Base-by-base conservation (phyloP, 345 rosid genomes). In the Camelina laxa region DNA sequence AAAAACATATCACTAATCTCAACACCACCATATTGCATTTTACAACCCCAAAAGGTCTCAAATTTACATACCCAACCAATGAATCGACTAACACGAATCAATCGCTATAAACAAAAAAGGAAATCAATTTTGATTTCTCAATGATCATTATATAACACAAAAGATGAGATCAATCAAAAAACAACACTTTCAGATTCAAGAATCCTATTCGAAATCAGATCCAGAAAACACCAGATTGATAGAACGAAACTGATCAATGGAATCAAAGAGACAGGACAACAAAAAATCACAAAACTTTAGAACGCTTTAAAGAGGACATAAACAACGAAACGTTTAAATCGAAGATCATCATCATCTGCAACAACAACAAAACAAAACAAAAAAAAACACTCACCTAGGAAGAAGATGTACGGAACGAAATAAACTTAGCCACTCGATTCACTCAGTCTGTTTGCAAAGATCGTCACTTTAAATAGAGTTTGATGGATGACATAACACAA, bases 321-420 rank as follows among this genome's bases (percentile, higher is more conserved):
- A 55, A 33, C 5, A 44, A 1, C 38, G 64, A n/a, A 9, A 73
- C 13, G 35, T 14, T 36, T n/a, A n/a, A n/a, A n/a, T n/a, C n/a
- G n/a, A n/a, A n/a, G n/a, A n/a, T n/a, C n/a, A 74, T 45, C 15
- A 56, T 36, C 41, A n/a, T 47, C 19, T 7, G 9, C 30, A 22
- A 64, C 65, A 45, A 36, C 39, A 36, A 36, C 10, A 36, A 8
- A 9, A 27, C 30, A 27, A 27, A 24, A 24, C 24, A 0, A 7
- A 35, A 9, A 38, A 9, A 10, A 38, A 9, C n/a, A 24, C 44
- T 35, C 78, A 74, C 78, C 67, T 66, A 54, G 8, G 22, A 68
- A 31, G 30, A 44, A 55, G 76, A 55, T 50, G 69, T 44, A 31
- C 31, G 35, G 56, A 45, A 30, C 57, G 36, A 17, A 15, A 7